Conservation (phyloP, 441 rosid genomes). For the Geranium incanum region DNA sequence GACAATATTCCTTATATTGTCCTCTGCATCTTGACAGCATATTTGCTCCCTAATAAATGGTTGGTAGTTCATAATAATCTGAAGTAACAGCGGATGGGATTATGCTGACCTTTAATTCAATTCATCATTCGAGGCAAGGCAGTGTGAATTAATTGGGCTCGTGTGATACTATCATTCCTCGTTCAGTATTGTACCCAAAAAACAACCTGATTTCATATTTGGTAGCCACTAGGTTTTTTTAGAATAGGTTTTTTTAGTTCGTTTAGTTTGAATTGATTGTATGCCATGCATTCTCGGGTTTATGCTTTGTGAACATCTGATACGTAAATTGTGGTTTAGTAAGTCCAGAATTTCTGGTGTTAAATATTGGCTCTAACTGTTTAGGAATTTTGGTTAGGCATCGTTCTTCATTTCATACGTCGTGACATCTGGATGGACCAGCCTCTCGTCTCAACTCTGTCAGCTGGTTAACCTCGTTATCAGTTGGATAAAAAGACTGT, state of each 20-base stretch:
- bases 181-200: background rate
- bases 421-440: conserved; percentile 94
- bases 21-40: background rate
- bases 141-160: background rate
- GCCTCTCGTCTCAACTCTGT: conserved; percentile 73
- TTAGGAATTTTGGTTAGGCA: conserved; percentile 35
- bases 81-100: background rate
- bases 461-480: conserved; percentile 62
- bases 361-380: background rate
- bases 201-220: background rate
- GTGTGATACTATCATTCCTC: background rate
- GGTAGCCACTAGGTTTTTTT: background rate
- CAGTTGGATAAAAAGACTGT: conserved; percentile 47
- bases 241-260: background rate
- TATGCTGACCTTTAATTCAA: background rate
- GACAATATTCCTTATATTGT: background rate
- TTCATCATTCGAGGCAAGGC: background rate
- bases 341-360: background rate
- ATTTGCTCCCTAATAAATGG: background rate
- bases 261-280: background rate
- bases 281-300: too few species aligned
- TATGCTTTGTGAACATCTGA: too few species aligned
- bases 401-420: conserved; percentile 91
- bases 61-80: background rate
- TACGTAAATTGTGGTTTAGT: background rate